Percentiles rank a stretch among this genome's conserved stretches.
Conservation (phyloP, 345 rosid species). For the Xanthoceras sorbifolium region DNA sequence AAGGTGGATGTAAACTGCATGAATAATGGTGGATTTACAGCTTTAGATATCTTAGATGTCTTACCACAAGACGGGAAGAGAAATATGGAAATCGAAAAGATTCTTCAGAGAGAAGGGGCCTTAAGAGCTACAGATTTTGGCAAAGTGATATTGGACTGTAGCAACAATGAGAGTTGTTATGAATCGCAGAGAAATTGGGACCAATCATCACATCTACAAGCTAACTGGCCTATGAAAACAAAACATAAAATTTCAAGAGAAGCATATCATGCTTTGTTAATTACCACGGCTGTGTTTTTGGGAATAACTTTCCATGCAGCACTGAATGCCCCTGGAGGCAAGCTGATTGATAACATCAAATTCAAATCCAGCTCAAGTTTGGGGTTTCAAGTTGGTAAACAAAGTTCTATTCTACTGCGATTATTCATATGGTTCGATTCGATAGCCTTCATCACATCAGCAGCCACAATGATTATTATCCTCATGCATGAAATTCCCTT, state of each 20-base stretch:
- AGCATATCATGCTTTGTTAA: neutral
- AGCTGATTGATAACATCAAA: neutral
- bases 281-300: conserved; percentile 10
- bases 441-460: conserved; percentile 22
- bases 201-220: neutral
- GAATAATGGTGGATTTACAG: conserved; percentile 12
- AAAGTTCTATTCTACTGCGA: neutral
- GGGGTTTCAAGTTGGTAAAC: neutral
- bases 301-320: conserved; percentile 8
- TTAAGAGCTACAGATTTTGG: neutral
- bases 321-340: neutral
- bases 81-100: neutral
- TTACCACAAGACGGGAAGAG: neutral
- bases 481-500: conserved; percentile 23
- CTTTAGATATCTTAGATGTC: conserved; percentile 12
- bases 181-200: neutral
- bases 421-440: conserved; percentile 23
- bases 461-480: conserved; percentile 13
- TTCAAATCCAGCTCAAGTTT: neutral
- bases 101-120: conserved; percentile 5
- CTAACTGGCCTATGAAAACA: neutral
- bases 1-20: conserved; percentile 8
- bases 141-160: neutral
- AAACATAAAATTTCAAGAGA: neutral
- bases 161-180: neutral